A percentile compares a stretch with the other conserved stretches of the same genome.
Conservation (phyloP, 2,329 filamentous ascomycete species). For the Scopulariopsis brevicaulis region DNA sequence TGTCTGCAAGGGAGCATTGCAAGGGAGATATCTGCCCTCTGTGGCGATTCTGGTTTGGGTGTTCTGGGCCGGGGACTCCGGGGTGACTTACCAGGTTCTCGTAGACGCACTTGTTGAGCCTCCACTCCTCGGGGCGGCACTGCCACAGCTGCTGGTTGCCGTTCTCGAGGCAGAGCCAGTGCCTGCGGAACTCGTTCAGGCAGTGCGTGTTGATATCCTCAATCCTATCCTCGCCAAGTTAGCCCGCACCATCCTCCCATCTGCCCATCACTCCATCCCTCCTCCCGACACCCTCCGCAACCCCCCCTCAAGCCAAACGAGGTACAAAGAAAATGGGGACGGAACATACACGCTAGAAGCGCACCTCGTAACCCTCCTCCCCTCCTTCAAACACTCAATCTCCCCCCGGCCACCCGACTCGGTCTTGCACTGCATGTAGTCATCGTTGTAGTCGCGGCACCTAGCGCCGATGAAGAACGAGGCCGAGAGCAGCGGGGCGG, state of each 20-base stretch:
- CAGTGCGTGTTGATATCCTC: slow-evolving; percentile 95
- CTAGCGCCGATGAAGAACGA: slow-evolving; percentile 95
- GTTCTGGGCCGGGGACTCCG: neutral
- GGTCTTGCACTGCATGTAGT: slow-evolving; percentile 99
- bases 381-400: slow-evolving; percentile 91
- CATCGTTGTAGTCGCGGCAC: slow-evolving; percentile 93
- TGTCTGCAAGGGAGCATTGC: too few relatives aligned
- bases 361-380: slow-evolving; percentile 90
- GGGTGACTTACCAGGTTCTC: slow-evolving; percentile 71
- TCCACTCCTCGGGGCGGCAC: slow-evolving; percentile 78
- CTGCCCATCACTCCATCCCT: neutral
- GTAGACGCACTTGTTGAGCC: slow-evolving; percentile 89
- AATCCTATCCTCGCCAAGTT: slow-evolving; percentile 43
- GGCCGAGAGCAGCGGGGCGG: slow-evolving; percentile 82
- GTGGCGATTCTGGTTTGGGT: neutral
- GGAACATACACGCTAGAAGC: slow-evolving; percentile 85
- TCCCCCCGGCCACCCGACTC: slow-evolving; percentile 86
- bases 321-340: neutral
- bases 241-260: neutral
- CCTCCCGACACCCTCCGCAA: neutral
- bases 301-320: neutral
- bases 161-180: slow-evolving; percentile 94
- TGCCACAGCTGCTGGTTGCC: slow-evolving; percentile 98
- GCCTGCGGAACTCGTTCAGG: slow-evolving; percentile 77
- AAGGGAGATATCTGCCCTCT: too few relatives aligned